Evolutionary conservation across 1,284 basidiomycete genomes (phyloP).

Genomic region (Ceratobasidium sp.): DNA sequence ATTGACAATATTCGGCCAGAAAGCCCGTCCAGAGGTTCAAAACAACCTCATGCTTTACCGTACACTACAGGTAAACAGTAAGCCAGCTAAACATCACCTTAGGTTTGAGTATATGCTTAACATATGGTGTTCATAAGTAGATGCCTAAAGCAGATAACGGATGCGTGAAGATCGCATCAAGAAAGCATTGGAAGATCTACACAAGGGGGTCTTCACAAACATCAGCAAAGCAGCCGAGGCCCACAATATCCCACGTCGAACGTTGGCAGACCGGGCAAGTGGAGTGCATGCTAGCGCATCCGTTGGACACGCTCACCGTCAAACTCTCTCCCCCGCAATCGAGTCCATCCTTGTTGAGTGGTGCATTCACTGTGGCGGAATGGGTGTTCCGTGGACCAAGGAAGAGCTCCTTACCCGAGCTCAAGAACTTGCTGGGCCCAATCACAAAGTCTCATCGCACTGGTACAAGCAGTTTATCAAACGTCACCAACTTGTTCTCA

Average conservation of each 20-base stretch:
- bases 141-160: constrained; percentile 17
- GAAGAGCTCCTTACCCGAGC: constrained; percentile 3
- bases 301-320: constrained; percentile 1
- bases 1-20: background rate
- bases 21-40: background rate
- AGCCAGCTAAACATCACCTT: background rate
- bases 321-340: background rate
- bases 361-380: constrained; percentile 10
- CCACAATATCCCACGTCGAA: background rate
- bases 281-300: constrained; percentile 2
- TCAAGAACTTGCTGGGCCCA: constrained; percentile 7
- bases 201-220: background rate
- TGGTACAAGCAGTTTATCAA: constrained; percentile 13
- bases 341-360: constrained; percentile 16
- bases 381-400: constrained; percentile 25
- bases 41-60: background rate
- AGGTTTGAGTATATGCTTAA: background rate
- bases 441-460: background rate
- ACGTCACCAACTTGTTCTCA: background rate
- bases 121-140: constrained; percentile 1
- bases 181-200: background rate
- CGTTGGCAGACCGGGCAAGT: background rate
- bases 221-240: background rate
- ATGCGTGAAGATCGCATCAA: constrained; percentile 3
- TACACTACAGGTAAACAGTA: background rate